Conservation (phyloP, 1,284 basidiomycete species). For the Phaffia rhodozyma region DNA sequence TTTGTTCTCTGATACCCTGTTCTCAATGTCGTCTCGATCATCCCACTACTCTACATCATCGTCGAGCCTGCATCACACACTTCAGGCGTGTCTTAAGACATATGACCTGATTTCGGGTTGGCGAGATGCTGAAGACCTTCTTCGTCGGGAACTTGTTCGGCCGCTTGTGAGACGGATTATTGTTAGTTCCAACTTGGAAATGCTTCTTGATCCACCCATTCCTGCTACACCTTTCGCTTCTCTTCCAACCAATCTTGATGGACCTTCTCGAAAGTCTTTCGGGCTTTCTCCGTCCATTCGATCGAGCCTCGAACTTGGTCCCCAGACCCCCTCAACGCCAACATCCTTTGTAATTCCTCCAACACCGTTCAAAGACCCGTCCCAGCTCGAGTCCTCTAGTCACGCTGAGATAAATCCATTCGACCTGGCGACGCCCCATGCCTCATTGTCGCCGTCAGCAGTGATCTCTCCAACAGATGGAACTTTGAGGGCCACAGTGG, state of each 20-base stretch:
- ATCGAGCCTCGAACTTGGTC: no score
- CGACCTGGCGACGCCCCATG: background rate
- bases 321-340: no score
- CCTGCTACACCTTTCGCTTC: background rate
- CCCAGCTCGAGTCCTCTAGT: no score
- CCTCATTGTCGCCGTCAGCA: background rate
- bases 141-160: slow-evolving; percentile 55
- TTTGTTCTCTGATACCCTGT: slow-evolving; percentile 37
- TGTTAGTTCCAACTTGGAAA: slow-evolving; percentile 4
- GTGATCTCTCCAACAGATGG: background rate
- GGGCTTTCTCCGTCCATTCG: no score
- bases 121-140: slow-evolving; percentile 72
- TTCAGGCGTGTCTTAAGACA: slow-evolving; percentile 66
- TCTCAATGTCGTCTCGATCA: slow-evolving; percentile 30
- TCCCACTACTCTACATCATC: slow-evolving; percentile 33
- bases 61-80: slow-evolving; percentile 48
- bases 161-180: slow-evolving; percentile 62
- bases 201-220: background rate
- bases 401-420: slow-evolving; percentile 27
- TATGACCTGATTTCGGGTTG: slow-evolving; percentile 71
- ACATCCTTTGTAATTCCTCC: no score
- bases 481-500: no score
- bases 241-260: no score
- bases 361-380: no score
- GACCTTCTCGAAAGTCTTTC: no score